Evolutionary conservation across 2,329 filamentous ascomycete species (phyloP), one percentile per base, ranked within the genome.

Genomic region (Fusarium virguliforme): DNA sequence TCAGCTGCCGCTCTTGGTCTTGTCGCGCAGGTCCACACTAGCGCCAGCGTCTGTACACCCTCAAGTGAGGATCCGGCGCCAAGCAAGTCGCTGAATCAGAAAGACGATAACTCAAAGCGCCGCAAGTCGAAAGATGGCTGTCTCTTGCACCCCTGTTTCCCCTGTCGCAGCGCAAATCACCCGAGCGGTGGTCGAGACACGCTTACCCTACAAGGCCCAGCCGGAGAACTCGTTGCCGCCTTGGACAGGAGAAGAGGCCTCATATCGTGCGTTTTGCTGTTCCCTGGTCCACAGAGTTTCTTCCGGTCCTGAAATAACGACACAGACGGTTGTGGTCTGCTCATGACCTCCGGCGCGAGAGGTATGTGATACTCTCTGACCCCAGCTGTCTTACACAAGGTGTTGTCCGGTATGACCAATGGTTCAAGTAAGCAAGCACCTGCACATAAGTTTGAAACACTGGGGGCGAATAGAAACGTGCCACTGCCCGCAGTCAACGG

Each of bases 381-480:
- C 43, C 43, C 24, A n/a, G 8, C 5, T 48, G 15, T 26, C 8
- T 48, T 48, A 10, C 15, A 48, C 43, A 48, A 6, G n/a, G 26
- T 48, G 43, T 48, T 26, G 5, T 26, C 13, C 28, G 43, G 43
- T n/a, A 48, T 48, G 43, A 48, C 43, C 43, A 48, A 48, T 48
- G 43, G 28, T 48, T 48, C 43, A 48, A 30, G 43, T 48, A 48
- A 48, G 43, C 43, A 48, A 48, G 43, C 43, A 48, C 7, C 43
- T 48, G 43, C 43, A 48, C 10, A 15, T 48, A 48, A 48, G 43
- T 48, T 30, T 48, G 43, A 48, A 48, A 48, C 43, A 48, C 43
- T 30, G 13, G 48, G 46, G 26, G n/a, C 30, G 48, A 53, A 53
- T 32, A 53, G 28, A 53, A 34, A 53, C 26, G 30, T 32, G 48